These are phyloP conservation scores for Thermothelomyces thermophilus DNA, from an alignment of 2,329 filamentous ascomycete genomes.

Conservation along the genomic window DNA sequence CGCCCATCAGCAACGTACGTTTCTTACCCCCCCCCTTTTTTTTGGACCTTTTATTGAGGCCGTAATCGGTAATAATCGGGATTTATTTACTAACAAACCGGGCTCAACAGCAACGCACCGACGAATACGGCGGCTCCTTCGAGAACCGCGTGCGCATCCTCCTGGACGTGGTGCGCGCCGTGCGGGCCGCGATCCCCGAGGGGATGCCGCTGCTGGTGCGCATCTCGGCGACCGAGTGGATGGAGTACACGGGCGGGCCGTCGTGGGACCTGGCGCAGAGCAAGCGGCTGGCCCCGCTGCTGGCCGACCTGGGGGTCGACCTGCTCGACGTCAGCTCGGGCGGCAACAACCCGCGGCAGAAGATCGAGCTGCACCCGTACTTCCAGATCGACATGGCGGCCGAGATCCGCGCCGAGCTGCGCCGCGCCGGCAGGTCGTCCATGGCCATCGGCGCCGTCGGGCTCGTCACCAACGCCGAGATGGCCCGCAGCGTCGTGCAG, in stretches of 20 bases:
- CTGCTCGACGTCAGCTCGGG: slow-evolving; percentile 76
- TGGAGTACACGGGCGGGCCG: slow-evolving; percentile 39
- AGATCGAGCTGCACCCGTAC: slow-evolving; percentile 53
- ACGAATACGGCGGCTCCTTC: slow-evolving; percentile 59
- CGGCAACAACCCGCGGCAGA: slow-evolving; percentile 58
- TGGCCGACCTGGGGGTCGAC: slow-evolving; percentile 71
- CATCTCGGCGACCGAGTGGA: slow-evolving; percentile 58
- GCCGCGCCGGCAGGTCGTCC: slow-evolving; percentile 35
- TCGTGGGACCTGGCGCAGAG: slow-evolving; percentile 66
- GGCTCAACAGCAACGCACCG: slow-evolving; percentile 44
- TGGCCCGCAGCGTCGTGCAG: slow-evolving; percentile 56
- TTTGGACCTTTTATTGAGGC: neutral
- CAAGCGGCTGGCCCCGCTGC: slow-evolving; percentile 58
- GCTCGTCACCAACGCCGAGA: slow-evolving; percentile 60
- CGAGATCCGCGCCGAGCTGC: slow-evolving; percentile 61
- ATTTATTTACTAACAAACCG: neutral
- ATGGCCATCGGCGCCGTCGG: slow-evolving; percentile 71
- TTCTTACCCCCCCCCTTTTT: neutral
- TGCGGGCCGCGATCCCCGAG: slow-evolving; percentile 46
- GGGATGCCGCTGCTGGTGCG: slow-evolving; percentile 52
- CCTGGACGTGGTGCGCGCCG: slow-evolving; percentile 44
- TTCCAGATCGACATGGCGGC: slow-evolving; percentile 73
- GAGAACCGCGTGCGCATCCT: slow-evolving; percentile 60
- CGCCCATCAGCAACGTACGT: slow-evolving; percentile 48
- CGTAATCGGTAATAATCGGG: neutral